phyloP scores from a whole-genome alignment of 306 rosid genomes.

The Quercus cerris region DNA sequence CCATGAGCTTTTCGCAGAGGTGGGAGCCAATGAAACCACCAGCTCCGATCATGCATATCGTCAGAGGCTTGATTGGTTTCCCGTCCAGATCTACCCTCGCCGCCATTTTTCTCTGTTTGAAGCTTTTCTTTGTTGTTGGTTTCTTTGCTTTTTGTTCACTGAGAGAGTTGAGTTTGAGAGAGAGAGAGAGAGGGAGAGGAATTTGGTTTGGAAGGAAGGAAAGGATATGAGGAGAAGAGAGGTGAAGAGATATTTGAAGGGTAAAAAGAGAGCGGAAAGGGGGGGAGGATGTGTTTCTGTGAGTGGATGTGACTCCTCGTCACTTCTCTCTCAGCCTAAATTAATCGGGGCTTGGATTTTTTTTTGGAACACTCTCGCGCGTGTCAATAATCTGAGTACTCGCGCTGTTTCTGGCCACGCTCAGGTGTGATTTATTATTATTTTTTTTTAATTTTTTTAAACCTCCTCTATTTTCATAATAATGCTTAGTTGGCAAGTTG shows the following conservation, averaged over 20 bases:
- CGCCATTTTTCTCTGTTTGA: constrained; percentile 7
- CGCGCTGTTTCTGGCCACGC: no score
- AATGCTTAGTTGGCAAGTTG: fast-evolving
- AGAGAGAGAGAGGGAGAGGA: background rate
- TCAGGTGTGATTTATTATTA: no score
- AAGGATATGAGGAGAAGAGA: background rate
- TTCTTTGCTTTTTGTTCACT: background rate
- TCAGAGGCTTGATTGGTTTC: constrained; percentile 64
- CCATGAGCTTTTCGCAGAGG: constrained; percentile 81
- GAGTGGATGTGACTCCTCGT: no score
- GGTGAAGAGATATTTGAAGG: background rate
- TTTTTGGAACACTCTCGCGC: no score
- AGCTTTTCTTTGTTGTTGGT: background rate
- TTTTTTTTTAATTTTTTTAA: no score
- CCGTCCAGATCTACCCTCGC: constrained; percentile 78
- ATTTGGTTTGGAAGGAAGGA: background rate
- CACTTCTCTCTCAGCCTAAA: no score
- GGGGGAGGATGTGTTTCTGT: background rate
- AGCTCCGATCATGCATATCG: constrained; percentile 95
- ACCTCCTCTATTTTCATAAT: no score
- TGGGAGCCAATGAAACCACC: constrained; percentile 96
- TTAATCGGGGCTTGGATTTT: no score
- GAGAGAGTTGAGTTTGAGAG: background rate
- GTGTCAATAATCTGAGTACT: no score
- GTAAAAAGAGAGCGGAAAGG: background rate